Conservation (phyloP, 2,329 filamentous ascomycete species). For the Trichoderma sp. region DNA sequence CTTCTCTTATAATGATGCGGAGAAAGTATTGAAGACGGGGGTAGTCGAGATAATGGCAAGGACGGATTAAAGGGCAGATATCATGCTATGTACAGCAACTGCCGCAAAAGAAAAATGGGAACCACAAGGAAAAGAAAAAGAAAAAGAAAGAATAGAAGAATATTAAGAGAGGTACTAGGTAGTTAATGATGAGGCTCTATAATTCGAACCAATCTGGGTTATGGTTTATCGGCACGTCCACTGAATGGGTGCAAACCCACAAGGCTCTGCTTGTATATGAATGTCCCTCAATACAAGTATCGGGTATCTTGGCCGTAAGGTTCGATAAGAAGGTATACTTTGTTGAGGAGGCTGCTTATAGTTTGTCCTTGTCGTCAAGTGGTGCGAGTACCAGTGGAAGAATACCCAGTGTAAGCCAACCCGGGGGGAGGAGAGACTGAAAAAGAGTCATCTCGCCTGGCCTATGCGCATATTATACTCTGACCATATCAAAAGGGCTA, state of each 20-base stretch:
- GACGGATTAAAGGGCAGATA: not conserved
- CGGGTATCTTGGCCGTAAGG: not conserved
- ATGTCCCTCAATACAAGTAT: not conserved
- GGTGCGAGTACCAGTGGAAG: not conserved
- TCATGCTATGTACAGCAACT: not conserved
- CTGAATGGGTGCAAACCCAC: not conserved
- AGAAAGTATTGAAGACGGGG: not conserved
- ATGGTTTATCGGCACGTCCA: not conserved
- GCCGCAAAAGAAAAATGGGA: not conserved
- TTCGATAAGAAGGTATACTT: not conserved
- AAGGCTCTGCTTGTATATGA: not conserved
- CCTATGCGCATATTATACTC: conserved; percentile 11
- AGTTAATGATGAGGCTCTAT: not conserved
- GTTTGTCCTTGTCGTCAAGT: not conserved
- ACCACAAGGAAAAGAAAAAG: too few species aligned
- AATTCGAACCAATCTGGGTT: not conserved
- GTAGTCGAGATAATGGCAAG: not conserved
- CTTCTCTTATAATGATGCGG: not conserved
- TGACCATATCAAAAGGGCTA: not conserved
- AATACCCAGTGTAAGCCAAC: not conserved
- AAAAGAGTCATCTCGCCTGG: not conserved
- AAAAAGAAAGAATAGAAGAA: not conserved
- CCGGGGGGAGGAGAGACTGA: not conserved
- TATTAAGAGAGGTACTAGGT: not conserved
- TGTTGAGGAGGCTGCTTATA: not conserved